phyloP scores from a whole-genome alignment of 2,329 filamentous ascomycete species.

The Fusarium penzigii region DNA sequence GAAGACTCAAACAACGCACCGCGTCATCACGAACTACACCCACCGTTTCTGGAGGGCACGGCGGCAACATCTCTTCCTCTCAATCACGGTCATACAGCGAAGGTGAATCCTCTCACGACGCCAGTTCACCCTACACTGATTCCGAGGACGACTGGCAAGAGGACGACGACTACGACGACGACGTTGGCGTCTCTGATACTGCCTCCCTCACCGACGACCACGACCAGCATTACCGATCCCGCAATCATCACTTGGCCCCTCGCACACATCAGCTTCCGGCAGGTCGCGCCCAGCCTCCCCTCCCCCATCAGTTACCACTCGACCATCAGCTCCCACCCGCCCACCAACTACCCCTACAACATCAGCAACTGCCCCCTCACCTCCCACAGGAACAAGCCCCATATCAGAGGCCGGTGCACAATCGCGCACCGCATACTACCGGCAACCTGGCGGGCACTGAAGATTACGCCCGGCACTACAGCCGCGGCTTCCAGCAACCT shows the following conservation, averaged over 20 bases:
- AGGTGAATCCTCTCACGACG: slow-evolving; percentile 39
- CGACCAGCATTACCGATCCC: slow-evolving; percentile 13
- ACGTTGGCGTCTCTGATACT: slow-evolving; percentile 59
- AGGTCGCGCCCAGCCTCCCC: not conserved
- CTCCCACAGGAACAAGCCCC: slow-evolving; percentile 28
- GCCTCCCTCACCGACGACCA: slow-evolving; percentile 43
- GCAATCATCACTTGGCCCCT: slow-evolving; percentile 37
- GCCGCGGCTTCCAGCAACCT: slow-evolving; percentile 33
- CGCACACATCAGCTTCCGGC: slow-evolving; percentile 34
- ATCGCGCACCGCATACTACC: slow-evolving; percentile 37
- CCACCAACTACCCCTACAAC: slow-evolving; percentile 39
- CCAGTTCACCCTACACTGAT: slow-evolving; percentile 32
- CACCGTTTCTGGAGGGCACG: slow-evolving; percentile 21
- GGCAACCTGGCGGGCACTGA: slow-evolving; percentile 67
- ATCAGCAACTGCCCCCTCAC: slow-evolving; percentile 35
- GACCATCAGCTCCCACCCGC: slow-evolving; percentile 36
- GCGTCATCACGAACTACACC: slow-evolving; percentile 26
- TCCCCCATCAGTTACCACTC: slow-evolving; percentile 30
- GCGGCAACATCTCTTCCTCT: slow-evolving; percentile 32
- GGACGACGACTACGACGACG: slow-evolving; percentile 47
- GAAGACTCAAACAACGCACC: slow-evolving; percentile 30
- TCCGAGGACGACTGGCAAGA: slow-evolving; percentile 42
- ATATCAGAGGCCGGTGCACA: slow-evolving; percentile 24
- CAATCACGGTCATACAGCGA: slow-evolving; percentile 40
- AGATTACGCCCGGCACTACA: slow-evolving; percentile 54